A percentile compares a stretch with the other conserved stretches of the same genome.
Evolutionary conservation across 768 basidiomycete species (phyloP).

Genomic region (Phaeolepiota aurea): DNA sequence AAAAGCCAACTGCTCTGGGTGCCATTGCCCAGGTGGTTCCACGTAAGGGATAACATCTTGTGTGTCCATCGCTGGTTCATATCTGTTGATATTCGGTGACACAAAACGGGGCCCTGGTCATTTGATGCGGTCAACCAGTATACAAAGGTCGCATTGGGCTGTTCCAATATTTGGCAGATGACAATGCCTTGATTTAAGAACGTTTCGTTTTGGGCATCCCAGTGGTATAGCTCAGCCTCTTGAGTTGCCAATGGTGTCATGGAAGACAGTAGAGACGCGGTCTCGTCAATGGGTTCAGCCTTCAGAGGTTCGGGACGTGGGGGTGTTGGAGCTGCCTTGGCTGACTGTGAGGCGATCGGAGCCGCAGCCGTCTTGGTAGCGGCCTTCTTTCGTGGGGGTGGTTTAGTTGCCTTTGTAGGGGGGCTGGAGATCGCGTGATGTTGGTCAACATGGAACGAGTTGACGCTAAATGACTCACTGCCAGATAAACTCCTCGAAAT

Average conservation of each 20-base stretch:
- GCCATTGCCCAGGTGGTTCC: constrained; percentile 65
- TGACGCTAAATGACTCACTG: constrained; percentile 44
- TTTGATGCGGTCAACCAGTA: constrained; percentile 54
- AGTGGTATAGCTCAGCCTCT: constrained; percentile 53
- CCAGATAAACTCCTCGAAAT: constrained; percentile 77
- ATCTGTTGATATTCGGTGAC: constrained; percentile 54
- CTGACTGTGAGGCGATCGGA: constrained; percentile 3
- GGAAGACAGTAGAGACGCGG: constrained; percentile 12
- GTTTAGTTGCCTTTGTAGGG: constrained; percentile 18
- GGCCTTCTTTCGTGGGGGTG: constrained; percentile 2
- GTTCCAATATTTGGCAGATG: constrained; percentile 42
- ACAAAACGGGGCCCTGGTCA: constrained; percentile 41
- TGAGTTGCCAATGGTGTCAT: constrained; percentile 25
- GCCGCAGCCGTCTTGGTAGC: constrained; percentile 14
- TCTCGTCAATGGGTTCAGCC: constrained; percentile 4
- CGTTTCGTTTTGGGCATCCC: constrained; percentile 40
- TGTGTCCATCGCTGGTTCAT: constrained; percentile 68
- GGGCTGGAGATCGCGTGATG: constrained; percentile 18
- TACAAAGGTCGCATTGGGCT: constrained; percentile 33
- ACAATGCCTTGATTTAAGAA: constrained; percentile 51
- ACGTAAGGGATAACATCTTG: constrained; percentile 70
- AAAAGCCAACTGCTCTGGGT: constrained; percentile 77
- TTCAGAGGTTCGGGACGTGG: neutral
- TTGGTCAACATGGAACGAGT: neutral
- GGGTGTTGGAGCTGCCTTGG: constrained; percentile 4